Evolutionary conservation across 177 flowering plant genomes (phyloP).

Genomic region (Vitis hybrid): DNA sequence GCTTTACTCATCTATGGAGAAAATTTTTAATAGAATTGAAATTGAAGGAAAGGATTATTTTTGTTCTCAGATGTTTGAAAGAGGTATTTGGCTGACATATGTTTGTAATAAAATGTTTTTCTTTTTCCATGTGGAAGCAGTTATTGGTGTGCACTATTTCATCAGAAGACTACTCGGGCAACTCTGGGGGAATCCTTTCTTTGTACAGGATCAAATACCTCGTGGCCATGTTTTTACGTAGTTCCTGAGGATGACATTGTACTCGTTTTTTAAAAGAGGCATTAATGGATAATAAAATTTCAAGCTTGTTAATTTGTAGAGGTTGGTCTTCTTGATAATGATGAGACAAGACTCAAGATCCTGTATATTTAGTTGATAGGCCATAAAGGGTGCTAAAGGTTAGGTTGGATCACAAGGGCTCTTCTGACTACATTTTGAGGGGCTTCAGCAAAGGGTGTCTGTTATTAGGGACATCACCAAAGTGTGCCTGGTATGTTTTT

Average conservation of each 20-base stretch:
- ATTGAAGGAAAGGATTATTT: no score
- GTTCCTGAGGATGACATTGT: conserved; percentile 23
- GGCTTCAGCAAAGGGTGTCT: conserved; percentile 6
- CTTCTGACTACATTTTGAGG: conserved; percentile 3
- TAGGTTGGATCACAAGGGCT: conserved; percentile 7
- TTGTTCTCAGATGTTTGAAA: no score
- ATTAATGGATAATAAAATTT: conserved; percentile 27
- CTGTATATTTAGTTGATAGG: conserved; percentile 7
- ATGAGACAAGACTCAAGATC: conserved; percentile 7
- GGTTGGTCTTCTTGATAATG: conserved; percentile 9
- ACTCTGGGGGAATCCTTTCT: conserved; percentile 16
- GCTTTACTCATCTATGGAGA: no score
- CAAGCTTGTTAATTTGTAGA: background rate
- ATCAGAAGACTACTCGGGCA: conserved; percentile 10
- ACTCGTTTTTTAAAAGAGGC: conserved; percentile 28
- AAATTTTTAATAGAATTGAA: no score
- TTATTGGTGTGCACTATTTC: conserved; percentile 7
- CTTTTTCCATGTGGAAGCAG: conserved; percentile 17
- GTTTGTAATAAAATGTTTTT: background rate
- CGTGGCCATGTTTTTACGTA: conserved; percentile 13
- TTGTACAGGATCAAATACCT: conserved; percentile 27
- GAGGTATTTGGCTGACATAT: background rate
- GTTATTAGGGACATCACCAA: conserved; percentile 8
- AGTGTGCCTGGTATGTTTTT: conserved; percentile 3
- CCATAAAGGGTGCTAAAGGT: background rate